Conservation (phyloP, 139 green algal species). For the Chlamydomonas eustigma region DNA sequence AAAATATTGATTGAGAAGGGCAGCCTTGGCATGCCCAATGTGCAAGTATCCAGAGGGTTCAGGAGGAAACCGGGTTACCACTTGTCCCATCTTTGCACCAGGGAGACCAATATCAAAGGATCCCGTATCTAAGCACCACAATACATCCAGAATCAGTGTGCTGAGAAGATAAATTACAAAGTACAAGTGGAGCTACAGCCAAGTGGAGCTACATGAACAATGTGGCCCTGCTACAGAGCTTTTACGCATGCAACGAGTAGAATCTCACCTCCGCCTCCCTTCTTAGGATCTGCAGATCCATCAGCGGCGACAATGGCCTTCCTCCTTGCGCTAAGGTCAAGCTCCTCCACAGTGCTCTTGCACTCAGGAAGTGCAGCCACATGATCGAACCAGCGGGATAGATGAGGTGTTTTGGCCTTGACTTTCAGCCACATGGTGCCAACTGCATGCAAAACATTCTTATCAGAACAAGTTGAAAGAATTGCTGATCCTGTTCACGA, state of each 20-base stretch:
- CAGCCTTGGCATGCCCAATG: conserved; percentile 95
- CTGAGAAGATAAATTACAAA: no score
- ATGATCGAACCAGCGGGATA: conserved; percentile 78
- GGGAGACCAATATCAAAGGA: conserved; percentile 87
- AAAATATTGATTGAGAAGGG: conserved; percentile 92
- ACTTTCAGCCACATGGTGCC: conserved; percentile 69
- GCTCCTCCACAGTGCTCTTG: conserved; percentile 32
- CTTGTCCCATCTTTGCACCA: conserved; percentile 73
- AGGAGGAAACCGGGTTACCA: conserved; percentile 97
- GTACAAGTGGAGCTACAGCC: no score
- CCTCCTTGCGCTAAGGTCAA: conserved; percentile 31
- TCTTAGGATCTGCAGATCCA: conserved; percentile 21
- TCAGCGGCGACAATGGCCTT: conserved; percentile 14
- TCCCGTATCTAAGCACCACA: conserved; percentile 26
- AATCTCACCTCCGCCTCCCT: conserved; percentile 38
- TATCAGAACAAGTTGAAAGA: no score
- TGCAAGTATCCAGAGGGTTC: conserved; percentile 92
- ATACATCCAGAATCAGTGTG: no score
- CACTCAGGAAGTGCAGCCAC: conserved; percentile 41
- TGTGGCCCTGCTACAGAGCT: no score
- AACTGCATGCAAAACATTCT: conserved; percentile 29
- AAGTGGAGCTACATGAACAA: no score
- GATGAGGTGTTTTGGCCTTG: conserved; percentile 54
- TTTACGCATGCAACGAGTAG: no score
- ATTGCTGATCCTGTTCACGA: background rate